Evolutionary conservation across 306 rosid genomes (phyloP).

Genomic region (Lotus japonicus): DNA sequence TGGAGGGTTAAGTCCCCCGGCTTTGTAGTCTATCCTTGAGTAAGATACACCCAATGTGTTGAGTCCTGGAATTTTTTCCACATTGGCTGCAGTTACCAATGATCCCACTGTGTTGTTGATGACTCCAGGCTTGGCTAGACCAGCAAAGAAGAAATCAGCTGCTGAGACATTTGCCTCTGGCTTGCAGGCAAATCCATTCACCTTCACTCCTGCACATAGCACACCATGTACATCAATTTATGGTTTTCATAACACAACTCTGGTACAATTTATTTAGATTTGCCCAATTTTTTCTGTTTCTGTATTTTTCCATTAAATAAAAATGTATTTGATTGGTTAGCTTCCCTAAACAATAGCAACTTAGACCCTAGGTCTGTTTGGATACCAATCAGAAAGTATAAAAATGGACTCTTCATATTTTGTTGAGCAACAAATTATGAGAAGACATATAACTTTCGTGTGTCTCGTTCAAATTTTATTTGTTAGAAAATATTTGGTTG

Average conservation of each 20-base stretch:
- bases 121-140: slow-evolving; percentile 34
- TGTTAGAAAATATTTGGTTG: too few species aligned
- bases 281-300: too few species aligned
- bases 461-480: too few species aligned
- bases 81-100: slow-evolving; percentile 38
- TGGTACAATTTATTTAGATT: too few species aligned
- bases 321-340: too few species aligned
- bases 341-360: too few species aligned
- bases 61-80: slow-evolving; percentile 47
- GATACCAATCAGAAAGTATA: too few species aligned
- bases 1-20: slow-evolving; percentile 53
- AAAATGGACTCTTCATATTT: too few species aligned
- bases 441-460: too few species aligned
- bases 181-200: slow-evolving; percentile 51
- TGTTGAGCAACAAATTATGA: too few species aligned
- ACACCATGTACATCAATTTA: not conserved
- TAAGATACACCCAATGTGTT: slow-evolving; percentile 46
- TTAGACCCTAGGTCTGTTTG: too few species aligned
- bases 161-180: slow-evolving; percentile 40
- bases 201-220: slow-evolving; percentile 34
- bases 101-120: slow-evolving; percentile 47
- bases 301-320: too few species aligned
- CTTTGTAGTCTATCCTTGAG: slow-evolving; percentile 40
- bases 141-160: slow-evolving; percentile 40
- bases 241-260: not conserved